Conservation (phyloP, 1,139 yeast genomes). For the Geotrichum aggregatum region DNA sequence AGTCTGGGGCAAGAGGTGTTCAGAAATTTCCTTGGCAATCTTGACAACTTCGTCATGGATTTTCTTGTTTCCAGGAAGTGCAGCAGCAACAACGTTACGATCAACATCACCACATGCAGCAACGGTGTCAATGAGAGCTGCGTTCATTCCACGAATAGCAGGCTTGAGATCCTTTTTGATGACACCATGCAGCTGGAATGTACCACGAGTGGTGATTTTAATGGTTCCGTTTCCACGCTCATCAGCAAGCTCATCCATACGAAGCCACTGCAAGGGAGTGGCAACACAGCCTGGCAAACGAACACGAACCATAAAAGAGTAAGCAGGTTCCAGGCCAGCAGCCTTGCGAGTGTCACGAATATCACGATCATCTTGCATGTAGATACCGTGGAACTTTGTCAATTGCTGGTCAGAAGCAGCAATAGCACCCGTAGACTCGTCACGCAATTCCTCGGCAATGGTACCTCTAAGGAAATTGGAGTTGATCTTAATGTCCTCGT, state of each 20-base stretch:
- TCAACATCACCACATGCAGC: slow-evolving; percentile 99
- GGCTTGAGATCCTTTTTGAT: slow-evolving; percentile 87
- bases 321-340: slow-evolving; percentile 92
- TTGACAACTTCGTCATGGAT: slow-evolving; percentile 71
- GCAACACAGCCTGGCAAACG: slow-evolving; percentile 94
- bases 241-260: slow-evolving; percentile 78
- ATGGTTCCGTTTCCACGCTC: slow-evolving; percentile 87
- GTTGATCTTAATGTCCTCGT: slow-evolving; percentile 88
- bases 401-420: slow-evolving; percentile 90
- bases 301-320: slow-evolving; percentile 92
- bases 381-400: slow-evolving; percentile 96
- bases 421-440: slow-evolving; percentile 85
- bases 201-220: slow-evolving; percentile 94
- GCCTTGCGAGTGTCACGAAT: slow-evolving; percentile 87
- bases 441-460: slow-evolving; percentile 79
- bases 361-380: slow-evolving; percentile 98
- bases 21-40: slow-evolving; percentile 65
- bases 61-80: slow-evolving; percentile 78
- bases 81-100: slow-evolving; percentile 90
- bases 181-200: slow-evolving; percentile 94
- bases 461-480: slow-evolving; percentile 91
- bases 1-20: slow-evolving; percentile 79
- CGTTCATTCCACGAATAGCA: slow-evolving; percentile 88
- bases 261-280: slow-evolving; percentile 82
- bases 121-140: slow-evolving; percentile 84